phyloP scores from a whole-genome alignment of 805 yeast species.

The Wickerhamomyces pijperi region DNA sequence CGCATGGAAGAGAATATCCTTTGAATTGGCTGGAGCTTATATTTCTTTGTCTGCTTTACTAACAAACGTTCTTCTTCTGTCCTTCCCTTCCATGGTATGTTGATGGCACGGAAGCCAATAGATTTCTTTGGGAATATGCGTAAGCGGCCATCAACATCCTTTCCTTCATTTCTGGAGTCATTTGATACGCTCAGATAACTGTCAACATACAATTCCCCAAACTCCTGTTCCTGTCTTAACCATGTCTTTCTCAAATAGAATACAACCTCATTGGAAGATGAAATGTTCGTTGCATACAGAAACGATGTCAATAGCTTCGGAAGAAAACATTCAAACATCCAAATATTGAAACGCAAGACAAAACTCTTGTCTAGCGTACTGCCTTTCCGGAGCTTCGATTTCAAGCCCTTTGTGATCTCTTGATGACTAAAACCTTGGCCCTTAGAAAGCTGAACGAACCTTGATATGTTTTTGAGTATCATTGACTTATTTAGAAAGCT shows the following conservation, averaged over 20 bases:
- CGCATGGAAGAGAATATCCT: neutral
- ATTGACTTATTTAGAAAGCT: constrained; percentile 29
- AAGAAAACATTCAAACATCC: constrained; percentile 45
- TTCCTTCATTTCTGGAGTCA: too few species aligned
- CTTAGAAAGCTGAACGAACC: constrained; percentile 26
- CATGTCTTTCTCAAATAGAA: constrained; percentile 54
- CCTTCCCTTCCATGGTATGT: constrained; percentile 35
- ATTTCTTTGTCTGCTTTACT: neutral
- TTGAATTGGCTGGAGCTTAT: neutral
- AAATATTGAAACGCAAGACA: constrained; percentile 25
- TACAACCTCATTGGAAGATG: constrained; percentile 26
- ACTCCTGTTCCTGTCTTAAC: constrained; percentile 32
- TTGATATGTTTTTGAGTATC: constrained; percentile 26
- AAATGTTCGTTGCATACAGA: constrained; percentile 59
- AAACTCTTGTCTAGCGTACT: constrained; percentile 21
- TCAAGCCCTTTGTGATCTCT: constrained; percentile 25
- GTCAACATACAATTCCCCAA: constrained; percentile 30
- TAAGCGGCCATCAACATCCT: constrained; percentile 22
- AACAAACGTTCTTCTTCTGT: neutral
- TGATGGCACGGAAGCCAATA: constrained; percentile 47
- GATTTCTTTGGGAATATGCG: constrained; percentile 49
- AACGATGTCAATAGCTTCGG: constrained; percentile 35
- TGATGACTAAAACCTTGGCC: constrained; percentile 24
- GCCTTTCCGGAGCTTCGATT: constrained; percentile 29
- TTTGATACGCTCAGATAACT: constrained; percentile 30